Base-by-base conservation (phyloP, 495 filamentous ascomycete genomes). In the Aspergillus campestris region DNA sequence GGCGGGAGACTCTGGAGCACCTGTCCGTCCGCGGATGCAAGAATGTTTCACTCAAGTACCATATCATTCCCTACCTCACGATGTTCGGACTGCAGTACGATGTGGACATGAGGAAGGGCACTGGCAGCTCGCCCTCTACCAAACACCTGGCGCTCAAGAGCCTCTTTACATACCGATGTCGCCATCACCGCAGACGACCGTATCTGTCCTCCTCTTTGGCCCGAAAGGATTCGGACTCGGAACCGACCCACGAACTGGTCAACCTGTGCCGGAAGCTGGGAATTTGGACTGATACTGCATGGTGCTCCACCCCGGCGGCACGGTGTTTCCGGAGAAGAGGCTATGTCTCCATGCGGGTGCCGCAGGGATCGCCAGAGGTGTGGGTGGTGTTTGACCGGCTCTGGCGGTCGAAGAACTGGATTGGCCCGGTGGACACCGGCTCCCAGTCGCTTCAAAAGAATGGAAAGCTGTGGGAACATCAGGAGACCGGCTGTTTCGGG, bases 301-400 rank as follows among this genome's bases (percentile, higher is more conserved):
- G 78, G 78, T 82, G 78, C 51, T 75, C 78, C 7, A 80, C 76
- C 7, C 77, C 77, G 10, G 78, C 75, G 12, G 73, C 70, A 31
- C 61, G 78, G 58, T 82, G 78, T 51, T 74, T 72, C 42, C 58
- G 78, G 37, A 60, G 78, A 46, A 70, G 73, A 34, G 74, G 77
- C n/a, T 82, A 82, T 56, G 72, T 78, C 27, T 61, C 67, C 14
- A 72, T 72, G 52, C 69, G 77, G 14, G 71, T 70, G 10, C 72
- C 69, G 0, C 68, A 72, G 39, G 74, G 72, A 11, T 70, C 67
- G 1, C 63, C 67, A 4, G 78, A 80, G 47, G 77, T 80, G 6
- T 81, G 77, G 77, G 78, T 81, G n/a, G 75, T 79, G 4, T 81
- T 79, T 52, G 78, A 82, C 60, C 65, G 78, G 44, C 60, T 81